These are phyloP conservation scores for Prunella vulgaris DNA, from an alignment of 257 asterid genomes.

Conservation along the genomic window DNA sequence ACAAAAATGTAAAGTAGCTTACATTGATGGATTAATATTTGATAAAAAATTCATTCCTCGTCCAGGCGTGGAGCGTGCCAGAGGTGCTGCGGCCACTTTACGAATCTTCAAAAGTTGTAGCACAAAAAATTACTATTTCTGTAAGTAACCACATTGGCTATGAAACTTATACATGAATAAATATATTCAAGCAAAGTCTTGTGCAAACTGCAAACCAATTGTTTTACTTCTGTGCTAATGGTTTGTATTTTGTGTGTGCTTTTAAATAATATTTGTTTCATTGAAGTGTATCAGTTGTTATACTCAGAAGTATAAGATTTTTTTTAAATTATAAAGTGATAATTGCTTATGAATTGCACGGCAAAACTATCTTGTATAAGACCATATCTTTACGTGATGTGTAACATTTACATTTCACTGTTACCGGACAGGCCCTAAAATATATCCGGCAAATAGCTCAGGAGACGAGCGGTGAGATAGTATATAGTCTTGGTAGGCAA, in stretches of 20 bases:
- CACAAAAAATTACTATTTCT: slow-evolving; percentile 84
- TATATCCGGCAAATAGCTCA: slow-evolving; percentile 91
- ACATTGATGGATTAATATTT: background rate
- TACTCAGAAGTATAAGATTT: too few species aligned
- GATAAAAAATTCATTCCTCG: background rate
- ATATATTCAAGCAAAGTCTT: too few species aligned
- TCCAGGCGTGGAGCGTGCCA: slow-evolving; percentile 95
- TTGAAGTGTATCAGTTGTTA: too few species aligned
- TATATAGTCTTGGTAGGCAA: slow-evolving; percentile 83
- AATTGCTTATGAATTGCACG: background rate
- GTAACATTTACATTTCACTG: background rate
- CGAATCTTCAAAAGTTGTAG: slow-evolving; percentile 84
- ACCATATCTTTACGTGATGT: background rate
- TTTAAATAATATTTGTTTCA: too few species aligned
- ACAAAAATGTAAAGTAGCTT: background rate
- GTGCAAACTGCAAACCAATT: too few species aligned
- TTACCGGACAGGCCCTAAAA: slow-evolving; percentile 35
- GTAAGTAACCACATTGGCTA: slow-evolving; percentile 38
- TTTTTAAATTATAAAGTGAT: too few species aligned
- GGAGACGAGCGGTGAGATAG: slow-evolving; percentile 88
- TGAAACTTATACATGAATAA: background rate
- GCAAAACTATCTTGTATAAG: too few species aligned
- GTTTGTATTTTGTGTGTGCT: too few species aligned
- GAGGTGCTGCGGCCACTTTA: slow-evolving; percentile 96
- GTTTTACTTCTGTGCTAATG: too few species aligned